Conservation (phyloP, 179 eudicot genomes). For the Beta macrorhiza region DNA sequence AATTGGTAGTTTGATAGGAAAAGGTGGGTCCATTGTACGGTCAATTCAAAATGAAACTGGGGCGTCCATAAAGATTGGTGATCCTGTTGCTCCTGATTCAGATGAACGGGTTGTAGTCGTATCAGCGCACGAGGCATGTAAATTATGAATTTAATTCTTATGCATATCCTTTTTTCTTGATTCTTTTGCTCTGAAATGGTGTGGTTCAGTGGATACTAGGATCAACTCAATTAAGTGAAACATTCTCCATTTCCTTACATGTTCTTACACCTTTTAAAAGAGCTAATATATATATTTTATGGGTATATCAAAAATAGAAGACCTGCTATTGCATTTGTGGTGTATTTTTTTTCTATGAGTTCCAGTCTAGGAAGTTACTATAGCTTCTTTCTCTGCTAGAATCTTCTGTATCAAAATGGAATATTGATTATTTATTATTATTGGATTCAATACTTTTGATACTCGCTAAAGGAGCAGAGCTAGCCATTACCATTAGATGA, state of each 20-base stretch:
- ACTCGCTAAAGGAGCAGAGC: constrained; percentile 2
- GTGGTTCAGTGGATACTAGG: background rate
- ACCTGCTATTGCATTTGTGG: background rate
- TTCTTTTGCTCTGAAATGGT: background rate
- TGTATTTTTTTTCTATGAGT: background rate
- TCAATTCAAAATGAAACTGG: constrained; percentile 57
- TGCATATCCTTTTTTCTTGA: background rate
- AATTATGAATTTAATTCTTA: background rate
- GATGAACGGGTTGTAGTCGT: constrained; percentile 56
- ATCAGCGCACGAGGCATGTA: constrained; percentile 66
- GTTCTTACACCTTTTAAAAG: background rate
- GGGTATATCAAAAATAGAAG: background rate
- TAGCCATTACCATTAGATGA: background rate
- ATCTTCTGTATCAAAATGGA: background rate
- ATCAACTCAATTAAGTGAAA: background rate
- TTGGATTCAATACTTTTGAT: background rate
- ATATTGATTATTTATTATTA: background rate
- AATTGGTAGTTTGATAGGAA: constrained; percentile 62
- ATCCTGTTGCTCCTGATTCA: constrained; percentile 44
- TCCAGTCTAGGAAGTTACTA: background rate
- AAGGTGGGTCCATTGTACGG: constrained; percentile 52
- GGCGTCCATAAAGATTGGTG: constrained; percentile 56
- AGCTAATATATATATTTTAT: background rate
- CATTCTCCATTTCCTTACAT: background rate
- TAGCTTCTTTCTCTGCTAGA: constrained; percentile 10